Evolutionary conservation across 192 early-diverging fungal species (phyloP).

Genomic region (Chytriomyces sp.): DNA sequence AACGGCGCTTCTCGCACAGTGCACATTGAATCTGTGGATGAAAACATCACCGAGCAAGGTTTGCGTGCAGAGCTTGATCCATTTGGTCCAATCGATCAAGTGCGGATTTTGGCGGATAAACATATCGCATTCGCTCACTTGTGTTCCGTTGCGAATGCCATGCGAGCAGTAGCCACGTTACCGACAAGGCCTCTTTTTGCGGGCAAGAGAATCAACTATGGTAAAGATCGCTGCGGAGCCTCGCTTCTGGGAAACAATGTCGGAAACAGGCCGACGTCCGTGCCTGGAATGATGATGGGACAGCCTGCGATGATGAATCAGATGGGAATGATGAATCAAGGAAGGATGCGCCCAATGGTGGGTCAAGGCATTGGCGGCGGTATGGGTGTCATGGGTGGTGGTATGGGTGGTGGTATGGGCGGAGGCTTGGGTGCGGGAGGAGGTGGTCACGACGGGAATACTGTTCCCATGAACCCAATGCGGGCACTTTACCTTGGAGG

Average conservation of each 20-base stretch:
- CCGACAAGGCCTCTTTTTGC: conserved; percentile 62
- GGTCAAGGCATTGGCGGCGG: conserved; percentile 10
- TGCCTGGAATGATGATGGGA: conserved; percentile 9
- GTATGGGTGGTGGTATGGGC: neutral
- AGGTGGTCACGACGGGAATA: conserved; percentile 24
- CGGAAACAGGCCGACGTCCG: conserved; percentile 18
- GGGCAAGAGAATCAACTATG: conserved; percentile 72
- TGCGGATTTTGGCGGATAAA: conserved; percentile 75
- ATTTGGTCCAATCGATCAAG: conserved; percentile 76
- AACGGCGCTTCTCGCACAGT: conserved; percentile 80
- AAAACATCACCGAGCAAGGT: conserved; percentile 58
- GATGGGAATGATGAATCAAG: conserved; percentile 8
- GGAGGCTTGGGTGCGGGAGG: too few relatives aligned
- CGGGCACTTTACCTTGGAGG: conserved; percentile 85
- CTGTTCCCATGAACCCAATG: neutral
- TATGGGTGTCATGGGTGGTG: neutral
- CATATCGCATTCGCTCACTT: conserved; percentile 88
- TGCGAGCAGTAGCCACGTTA: conserved; percentile 73
- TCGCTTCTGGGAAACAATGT: neutral
- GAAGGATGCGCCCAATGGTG: conserved; percentile 5
- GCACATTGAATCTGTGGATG: conserved; percentile 78
- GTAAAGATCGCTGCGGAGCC: conserved; percentile 81
- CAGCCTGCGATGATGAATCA: conserved; percentile 26
- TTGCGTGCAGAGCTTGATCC: conserved; percentile 61
- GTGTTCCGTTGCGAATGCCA: conserved; percentile 67